These are phyloP conservation scores for Phytophthora pistaciae DNA, from an alignment of 352 stramenopile species.

Conservation along the genomic window DNA sequence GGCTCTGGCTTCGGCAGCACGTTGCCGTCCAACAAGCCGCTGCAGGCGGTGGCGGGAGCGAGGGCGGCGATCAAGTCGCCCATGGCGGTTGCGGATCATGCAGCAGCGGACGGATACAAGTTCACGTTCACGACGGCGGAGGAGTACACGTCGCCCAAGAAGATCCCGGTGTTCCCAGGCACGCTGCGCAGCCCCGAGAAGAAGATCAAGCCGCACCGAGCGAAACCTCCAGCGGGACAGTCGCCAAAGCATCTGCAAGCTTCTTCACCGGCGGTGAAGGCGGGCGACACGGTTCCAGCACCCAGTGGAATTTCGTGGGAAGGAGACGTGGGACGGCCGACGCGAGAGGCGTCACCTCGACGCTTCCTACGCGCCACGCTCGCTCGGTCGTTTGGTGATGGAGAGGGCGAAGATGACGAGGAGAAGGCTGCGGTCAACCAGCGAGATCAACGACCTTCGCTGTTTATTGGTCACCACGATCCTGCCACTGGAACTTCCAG, in stretches of 20 bases:
- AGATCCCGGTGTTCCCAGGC: slow-evolving; percentile 76
- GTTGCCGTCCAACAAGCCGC: slow-evolving; percentile 64
- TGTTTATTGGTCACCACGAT: slow-evolving; percentile 62
- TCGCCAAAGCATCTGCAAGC: slow-evolving; percentile 24
- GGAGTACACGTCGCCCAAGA: slow-evolving; percentile 83
- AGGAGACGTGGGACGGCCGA: slow-evolving; percentile 39
- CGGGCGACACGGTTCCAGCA: slow-evolving; percentile 6
- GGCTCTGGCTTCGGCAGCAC: slow-evolving; percentile 68
- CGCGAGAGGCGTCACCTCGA: slow-evolving; percentile 63
- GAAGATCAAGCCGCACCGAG: slow-evolving; percentile 26
- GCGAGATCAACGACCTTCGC: slow-evolving; percentile 33
- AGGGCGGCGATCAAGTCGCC: slow-evolving; percentile 32
- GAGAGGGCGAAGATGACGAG: slow-evolving; percentile 16
- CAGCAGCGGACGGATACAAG: slow-evolving; percentile 38
- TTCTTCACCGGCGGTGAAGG: slow-evolving; percentile 15
- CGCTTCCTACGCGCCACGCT: slow-evolving; percentile 75
- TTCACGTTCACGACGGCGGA: slow-evolving; percentile 78
- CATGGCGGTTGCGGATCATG: slow-evolving; percentile 5
- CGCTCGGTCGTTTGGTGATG: slow-evolving; percentile 34
- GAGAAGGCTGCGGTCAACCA: slow-evolving; percentile 39
- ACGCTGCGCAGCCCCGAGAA: slow-evolving; percentile 64
- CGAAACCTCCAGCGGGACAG: slow-evolving; percentile 17
- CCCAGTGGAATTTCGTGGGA: slow-evolving; percentile 15
- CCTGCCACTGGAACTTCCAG: slow-evolving; percentile 49
- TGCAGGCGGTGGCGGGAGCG: slow-evolving; percentile 42